Percentiles rank a stretch among this genome's conserved stretches.
These are phyloP conservation scores for Penicillium occitanis DNA, from an alignment of 2,329 filamentous ascomycete genomes.

Conservation along the genomic window DNA sequence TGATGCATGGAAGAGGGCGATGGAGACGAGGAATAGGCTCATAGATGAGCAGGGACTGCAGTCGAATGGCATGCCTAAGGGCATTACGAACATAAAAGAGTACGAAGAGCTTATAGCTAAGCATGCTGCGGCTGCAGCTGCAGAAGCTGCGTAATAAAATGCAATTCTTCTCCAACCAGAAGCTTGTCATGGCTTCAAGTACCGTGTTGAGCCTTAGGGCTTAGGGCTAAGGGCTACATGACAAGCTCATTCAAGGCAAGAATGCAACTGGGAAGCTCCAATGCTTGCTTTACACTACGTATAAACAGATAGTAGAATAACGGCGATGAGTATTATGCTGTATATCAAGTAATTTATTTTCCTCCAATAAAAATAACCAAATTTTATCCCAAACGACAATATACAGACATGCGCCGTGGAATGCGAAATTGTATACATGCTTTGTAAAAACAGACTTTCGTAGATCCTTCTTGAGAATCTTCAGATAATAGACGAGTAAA, in stretches of 20 bases:
- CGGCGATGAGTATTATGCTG: neutral
- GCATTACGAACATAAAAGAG: too few species aligned
- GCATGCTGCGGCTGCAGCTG: too few species aligned
- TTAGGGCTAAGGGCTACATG: neutral
- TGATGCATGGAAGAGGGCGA: too few species aligned
- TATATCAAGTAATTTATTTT: neutral
- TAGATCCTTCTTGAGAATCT: neutral
- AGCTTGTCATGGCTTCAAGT: too few species aligned
- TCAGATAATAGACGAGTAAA: neutral
- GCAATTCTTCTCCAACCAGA: too few species aligned
- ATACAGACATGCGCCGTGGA: constrained; percentile 10
- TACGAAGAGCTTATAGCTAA: too few species aligned
- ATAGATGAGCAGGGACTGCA: too few species aligned
- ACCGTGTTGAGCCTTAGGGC: neutral
- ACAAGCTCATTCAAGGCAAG: neutral
- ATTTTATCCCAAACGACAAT: neutral
- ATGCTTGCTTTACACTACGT: neutral
- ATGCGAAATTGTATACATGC: constrained; percentile 19
- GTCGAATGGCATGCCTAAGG: too few species aligned
- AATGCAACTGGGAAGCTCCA: neutral
- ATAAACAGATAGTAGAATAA: neutral
- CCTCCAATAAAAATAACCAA: neutral
- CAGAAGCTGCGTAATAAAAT: neutral
- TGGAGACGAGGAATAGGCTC: too few species aligned
- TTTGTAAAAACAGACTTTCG: constrained; percentile 21